These are phyloP conservation scores for Closterium sp. DNA, from an alignment of 139 green algal species.

Conservation along the genomic window DNA sequence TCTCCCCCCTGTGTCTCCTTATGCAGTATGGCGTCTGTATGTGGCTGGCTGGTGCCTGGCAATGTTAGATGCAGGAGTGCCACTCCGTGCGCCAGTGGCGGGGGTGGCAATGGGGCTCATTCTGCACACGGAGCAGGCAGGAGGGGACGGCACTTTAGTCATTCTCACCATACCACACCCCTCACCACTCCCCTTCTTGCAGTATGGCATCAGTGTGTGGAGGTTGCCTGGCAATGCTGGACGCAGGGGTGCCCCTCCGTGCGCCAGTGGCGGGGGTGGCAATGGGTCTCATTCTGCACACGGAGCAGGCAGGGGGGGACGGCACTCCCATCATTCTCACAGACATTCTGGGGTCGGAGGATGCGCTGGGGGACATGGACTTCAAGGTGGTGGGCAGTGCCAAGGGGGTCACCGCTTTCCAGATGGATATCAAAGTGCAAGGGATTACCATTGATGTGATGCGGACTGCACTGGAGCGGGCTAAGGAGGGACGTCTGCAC, in stretches of 20 bases:
- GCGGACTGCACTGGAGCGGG: conserved; percentile 74
- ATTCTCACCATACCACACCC: conserved; percentile 67
- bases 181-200: neutral
- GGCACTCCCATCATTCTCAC: conserved; percentile 74
- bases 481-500: conserved; percentile 17
- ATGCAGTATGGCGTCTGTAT: conserved; percentile 90
- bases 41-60: conserved; percentile 89
- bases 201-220: conserved; percentile 96
- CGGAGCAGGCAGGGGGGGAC: conserved; percentile 58
- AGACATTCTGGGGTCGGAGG: conserved; percentile 94
- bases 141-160: conserved; percentile 61
- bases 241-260: conserved; percentile 92
- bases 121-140: conserved; percentile 55
- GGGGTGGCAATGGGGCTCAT: conserved; percentile 98
- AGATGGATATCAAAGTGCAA: conserved; percentile 82
- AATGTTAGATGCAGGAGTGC: conserved; percentile 93
- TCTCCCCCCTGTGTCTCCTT: no score
- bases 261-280: conserved; percentile 87
- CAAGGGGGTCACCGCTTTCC: conserved; percentile 86
- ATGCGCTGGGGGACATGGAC: conserved; percentile 97
- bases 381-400: conserved; percentile 82
- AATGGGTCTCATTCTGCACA: conserved; percentile 92
- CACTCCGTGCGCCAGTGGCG: conserved; percentile 77
- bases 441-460: conserved; percentile 75
- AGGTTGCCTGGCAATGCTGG: conserved; percentile 86